Base-by-base conservation (phyloP, 257 asterid genomes). In the Dorcoceras hygrometricum region DNA sequence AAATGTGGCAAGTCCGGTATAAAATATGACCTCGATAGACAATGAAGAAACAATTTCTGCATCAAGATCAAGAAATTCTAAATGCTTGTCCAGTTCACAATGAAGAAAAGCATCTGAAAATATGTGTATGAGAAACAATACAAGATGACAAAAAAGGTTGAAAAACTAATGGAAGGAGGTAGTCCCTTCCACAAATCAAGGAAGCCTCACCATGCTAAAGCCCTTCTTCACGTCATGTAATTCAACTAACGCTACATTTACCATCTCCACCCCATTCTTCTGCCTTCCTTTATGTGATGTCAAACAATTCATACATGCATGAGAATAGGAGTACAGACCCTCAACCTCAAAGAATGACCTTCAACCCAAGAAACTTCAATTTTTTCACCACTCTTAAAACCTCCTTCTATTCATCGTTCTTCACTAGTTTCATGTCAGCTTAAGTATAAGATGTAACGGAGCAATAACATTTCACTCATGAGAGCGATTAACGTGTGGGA, bases 41-140 rank as follows among this genome's bases (percentile, higher is more conserved):
- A 81, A 59, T 72, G 91, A 82, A 32, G 81, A 71, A 24, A 90
- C 58, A 22, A 83, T 71, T 78, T 88, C 97, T 94, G 97, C 96
- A 84, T 28, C 69, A 73, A 70, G 53, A 76, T 50, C 3, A 59
- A 63, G 51, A 36, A 55, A 27, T 3, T 55, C 23, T 71, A 59
- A 72, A 63, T 27, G 27, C 4, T 28, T 36, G 25, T 34, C 65
- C 48, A 26, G 12, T 8, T 10, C 3, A 19, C 22, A 59, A 46
- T 23, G 34, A 65, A 57, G 55, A 66, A 34, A 51, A 69, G 58
- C 55, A 63, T 57, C 58, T n/a, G 27, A 32, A 72, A 24, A 24
- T 27, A 9, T 29, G 20, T 1, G 43, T 34, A 9, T 34, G 9
- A 16, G 20, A 16, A 43, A 6, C 7, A 43, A 43, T 8, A 16